These are phyloP conservation scores for Dictyostelium brefeldianum DNA, from an alignment of 78 protist genomes.

Conservation along the genomic window DNA sequence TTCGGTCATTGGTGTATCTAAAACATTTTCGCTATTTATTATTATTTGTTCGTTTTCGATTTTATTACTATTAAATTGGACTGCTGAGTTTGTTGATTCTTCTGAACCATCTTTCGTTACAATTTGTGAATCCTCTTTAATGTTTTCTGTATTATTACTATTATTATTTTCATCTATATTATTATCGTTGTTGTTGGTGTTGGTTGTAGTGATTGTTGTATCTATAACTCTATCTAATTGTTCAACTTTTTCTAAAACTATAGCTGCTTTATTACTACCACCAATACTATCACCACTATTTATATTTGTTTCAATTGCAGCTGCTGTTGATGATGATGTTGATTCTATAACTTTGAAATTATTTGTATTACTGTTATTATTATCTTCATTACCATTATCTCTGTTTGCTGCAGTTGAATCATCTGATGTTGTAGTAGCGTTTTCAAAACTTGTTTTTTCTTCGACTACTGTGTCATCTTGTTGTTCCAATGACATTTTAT, in stretches of 20 bases:
- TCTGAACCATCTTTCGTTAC: not conserved
- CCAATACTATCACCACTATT: not conserved
- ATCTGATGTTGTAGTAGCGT: not conserved
- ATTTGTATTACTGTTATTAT: not conserved
- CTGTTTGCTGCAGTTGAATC: not conserved
- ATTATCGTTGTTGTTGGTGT: not conserved
- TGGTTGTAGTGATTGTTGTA: not conserved
- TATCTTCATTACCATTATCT: not conserved
- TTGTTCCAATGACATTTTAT: not conserved
- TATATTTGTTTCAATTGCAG: not conserved
- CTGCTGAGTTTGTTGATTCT: not conserved
- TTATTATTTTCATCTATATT: not conserved
- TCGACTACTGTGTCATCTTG: conserved; percentile 18
- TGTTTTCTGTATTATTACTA: not conserved
- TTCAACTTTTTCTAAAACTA: not conserved
- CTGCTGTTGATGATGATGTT: not conserved
- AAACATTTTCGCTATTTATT: not conserved
- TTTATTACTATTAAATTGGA: not conserved
- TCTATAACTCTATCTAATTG: not conserved
- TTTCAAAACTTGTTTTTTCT: conserved; percentile 18
- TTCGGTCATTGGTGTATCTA: conserved; percentile 18
- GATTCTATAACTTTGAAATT: not conserved
- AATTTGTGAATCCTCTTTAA: not conserved
- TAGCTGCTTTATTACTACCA: not conserved
- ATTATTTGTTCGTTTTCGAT: conserved; percentile 3